Conservation (phyloP, 768 basidiomycete genomes). For the Chalciporus pseudorubinellus region DNA sequence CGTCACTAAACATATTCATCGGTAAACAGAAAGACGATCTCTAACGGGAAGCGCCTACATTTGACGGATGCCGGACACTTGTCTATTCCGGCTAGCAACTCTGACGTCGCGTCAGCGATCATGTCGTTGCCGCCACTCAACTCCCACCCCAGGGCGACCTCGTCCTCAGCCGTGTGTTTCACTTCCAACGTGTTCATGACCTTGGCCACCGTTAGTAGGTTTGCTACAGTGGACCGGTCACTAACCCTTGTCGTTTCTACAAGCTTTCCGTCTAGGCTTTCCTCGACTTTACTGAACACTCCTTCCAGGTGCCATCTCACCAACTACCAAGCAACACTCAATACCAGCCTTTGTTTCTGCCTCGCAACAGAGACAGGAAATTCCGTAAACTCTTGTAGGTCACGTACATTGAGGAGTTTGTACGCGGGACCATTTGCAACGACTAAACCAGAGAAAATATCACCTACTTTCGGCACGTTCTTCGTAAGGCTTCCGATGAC, state of each 20-base stretch:
- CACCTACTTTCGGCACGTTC: constrained; percentile 63
- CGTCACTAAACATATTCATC: constrained; percentile 41
- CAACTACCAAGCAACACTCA: constrained; percentile 86
- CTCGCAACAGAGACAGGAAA: constrained; percentile 78
- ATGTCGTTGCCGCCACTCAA: constrained; percentile 93
- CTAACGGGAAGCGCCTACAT: constrained; percentile 46
- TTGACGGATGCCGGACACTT: constrained; percentile 94
- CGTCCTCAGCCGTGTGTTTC: constrained; percentile 68
- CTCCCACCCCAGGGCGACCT: constrained; percentile 88
- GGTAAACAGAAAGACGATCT: not conserved
- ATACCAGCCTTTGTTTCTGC: constrained; percentile 77
- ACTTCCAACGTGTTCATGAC: constrained; percentile 89
- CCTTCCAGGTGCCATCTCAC: constrained; percentile 97
- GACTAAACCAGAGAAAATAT: constrained; percentile 77
- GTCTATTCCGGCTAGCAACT: constrained; percentile 85
- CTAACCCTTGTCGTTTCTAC: constrained; percentile 66
- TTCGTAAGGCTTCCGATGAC: constrained; percentile 88
- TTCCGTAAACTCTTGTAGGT: constrained; percentile 86
- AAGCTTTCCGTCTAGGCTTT: constrained; percentile 64
- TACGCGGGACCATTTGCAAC: constrained; percentile 93
- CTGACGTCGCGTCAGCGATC: constrained; percentile 93
- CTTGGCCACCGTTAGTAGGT: constrained; percentile 38
- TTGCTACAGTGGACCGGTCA: not conserved
- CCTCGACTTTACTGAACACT: constrained; percentile 82
- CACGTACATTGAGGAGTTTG: too few relatives aligned